Conservation (phyloP, 2,329 filamentous ascomycete species). For the Fusarium newnesense region DNA sequence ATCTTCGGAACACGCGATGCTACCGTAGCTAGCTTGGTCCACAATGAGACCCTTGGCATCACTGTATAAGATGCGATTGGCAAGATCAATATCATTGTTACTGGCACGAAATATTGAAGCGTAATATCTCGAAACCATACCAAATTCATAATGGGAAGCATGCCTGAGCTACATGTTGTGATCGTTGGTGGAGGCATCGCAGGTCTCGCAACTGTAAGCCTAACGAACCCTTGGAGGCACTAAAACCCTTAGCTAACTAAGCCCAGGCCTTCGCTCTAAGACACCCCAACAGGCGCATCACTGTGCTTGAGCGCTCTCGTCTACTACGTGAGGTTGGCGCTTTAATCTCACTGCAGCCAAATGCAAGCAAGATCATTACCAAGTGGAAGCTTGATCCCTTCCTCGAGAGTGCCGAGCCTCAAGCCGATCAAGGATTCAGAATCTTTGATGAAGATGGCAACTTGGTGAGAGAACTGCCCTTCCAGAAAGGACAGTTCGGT, state of each 20-base stretch:
- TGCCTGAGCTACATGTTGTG: slow-evolving; percentile 30
- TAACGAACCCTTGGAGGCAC: accelerated
- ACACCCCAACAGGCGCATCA: slow-evolving; percentile 30
- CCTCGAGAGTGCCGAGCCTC: slow-evolving; percentile 29
- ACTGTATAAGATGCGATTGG: slow-evolving; percentile 16
- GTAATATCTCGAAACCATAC: not conserved
- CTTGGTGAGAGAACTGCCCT: slow-evolving; percentile 25
- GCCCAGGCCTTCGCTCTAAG: slow-evolving; percentile 23
- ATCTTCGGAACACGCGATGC: not conserved
- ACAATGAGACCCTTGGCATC: not conserved
- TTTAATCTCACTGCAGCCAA: slow-evolving; percentile 34
- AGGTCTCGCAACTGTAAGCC: slow-evolving; percentile 29
- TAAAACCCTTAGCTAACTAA: not conserved
- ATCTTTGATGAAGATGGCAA: slow-evolving; percentile 31
- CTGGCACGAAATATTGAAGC: not conserved
- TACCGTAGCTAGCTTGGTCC: not conserved
- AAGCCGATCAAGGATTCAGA: slow-evolving; percentile 33
- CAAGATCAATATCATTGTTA: not conserved
- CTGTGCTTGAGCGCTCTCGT: slow-evolving; percentile 36
- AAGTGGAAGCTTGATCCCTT: slow-evolving; percentile 29
- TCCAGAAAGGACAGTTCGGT: slow-evolving; percentile 30
- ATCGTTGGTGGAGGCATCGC: slow-evolving; percentile 39
- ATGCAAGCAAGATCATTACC: slow-evolving; percentile 36
- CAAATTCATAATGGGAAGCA: slow-evolving; percentile 26
- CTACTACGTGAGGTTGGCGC: slow-evolving; percentile 37